Evolutionary conservation across 2,329 filamentous ascomycete species (phyloP), one percentile per base, ranked within the genome.

Genomic region (Fusarium anthophilum): DNA sequence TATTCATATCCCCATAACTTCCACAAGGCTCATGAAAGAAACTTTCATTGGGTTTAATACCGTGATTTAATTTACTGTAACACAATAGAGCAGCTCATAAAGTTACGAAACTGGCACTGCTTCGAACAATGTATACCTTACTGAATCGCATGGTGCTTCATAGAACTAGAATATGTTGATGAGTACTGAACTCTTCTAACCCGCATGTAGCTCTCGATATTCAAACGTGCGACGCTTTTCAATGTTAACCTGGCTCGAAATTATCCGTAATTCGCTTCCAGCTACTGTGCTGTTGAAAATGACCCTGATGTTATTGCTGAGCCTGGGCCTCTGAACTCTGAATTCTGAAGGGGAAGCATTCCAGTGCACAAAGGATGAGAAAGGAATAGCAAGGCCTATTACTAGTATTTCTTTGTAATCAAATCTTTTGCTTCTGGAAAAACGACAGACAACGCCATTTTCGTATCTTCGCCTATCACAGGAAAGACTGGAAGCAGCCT

Each of bases 201-300:
- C 17, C 4, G 6, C 3, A 24, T 35, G 3, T 32, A 24, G 12
- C 22, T 24, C 10, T 24, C 24, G 4, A 10, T 14, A 14, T 9
- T 22, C 6, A 15, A 11, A 22, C 9, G 0, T 5, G 9, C 6
- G 26, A 6, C 13, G 4, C 20, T 14, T 20, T 12, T 2, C 13
- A 26, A 26, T 17, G 7, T 20, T 9, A 20, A 20, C 4, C 11
- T 4, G 22, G 11, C 26, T 32, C 22, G 20, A n/a, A 14, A 13
- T 11, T 20, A 35, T 8, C 17, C 2, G 4, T 8, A 4, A 35
- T 10, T 35, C 17, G 2, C 17, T 35, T 14, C 48, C 6, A 35
- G 22, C 17, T 14, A 6, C 8, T n/a, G 12, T 51, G 22, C 11
- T 35, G 6, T 24, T 20, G 8, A 35, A 14, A 51, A 18, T 20